These are phyloP conservation scores for Suillus discolor DNA, from an alignment of 768 basidiomycete species.

Conservation along the genomic window DNA sequence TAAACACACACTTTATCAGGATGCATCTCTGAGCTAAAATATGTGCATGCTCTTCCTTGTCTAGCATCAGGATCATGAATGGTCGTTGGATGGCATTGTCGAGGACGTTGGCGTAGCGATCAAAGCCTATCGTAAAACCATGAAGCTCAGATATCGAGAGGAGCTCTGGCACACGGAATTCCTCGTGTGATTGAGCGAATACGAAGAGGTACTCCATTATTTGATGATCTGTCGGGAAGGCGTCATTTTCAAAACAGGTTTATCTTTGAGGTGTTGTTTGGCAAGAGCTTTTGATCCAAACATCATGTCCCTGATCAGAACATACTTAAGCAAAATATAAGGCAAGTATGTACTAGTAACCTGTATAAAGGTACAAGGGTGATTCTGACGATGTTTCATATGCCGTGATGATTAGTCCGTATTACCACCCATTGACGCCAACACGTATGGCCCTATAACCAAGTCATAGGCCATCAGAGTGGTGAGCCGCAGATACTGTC, in stretches of 20 bases:
- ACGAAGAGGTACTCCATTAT: conserved; percentile 58
- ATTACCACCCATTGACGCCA: background rate
- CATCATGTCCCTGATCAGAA: background rate
- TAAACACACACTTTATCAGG: conserved; percentile 68
- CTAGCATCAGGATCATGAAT: conserved; percentile 73
- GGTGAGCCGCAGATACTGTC: too few relatives aligned
- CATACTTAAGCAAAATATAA: too few relatives aligned
- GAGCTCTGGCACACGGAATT: conserved; percentile 86
- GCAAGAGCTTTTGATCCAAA: conserved; percentile 13
- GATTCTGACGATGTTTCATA: background rate
- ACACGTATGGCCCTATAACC: background rate
- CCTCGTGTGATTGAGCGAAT: conserved; percentile 80
- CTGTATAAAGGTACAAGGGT: too few relatives aligned
- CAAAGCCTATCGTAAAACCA: conserved; percentile 59
- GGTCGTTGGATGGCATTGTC: conserved; percentile 57
- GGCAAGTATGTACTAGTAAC: too few relatives aligned
- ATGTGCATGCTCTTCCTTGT: conserved; percentile 71
- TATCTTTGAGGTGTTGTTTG: conserved; percentile 14
- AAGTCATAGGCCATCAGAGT: background rate
- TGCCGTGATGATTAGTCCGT: background rate
- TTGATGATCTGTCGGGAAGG: background rate
- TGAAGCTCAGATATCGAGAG: conserved; percentile 74
- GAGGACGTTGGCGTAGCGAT: conserved; percentile 40
- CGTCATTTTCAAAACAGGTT: conserved; percentile 5
- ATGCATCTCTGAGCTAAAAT: conserved; percentile 79